These are phyloP conservation scores for Aspergillus novoparasiticus DNA, from an alignment of 2,329 filamentous ascomycete genomes.

Conservation along the genomic window DNA sequence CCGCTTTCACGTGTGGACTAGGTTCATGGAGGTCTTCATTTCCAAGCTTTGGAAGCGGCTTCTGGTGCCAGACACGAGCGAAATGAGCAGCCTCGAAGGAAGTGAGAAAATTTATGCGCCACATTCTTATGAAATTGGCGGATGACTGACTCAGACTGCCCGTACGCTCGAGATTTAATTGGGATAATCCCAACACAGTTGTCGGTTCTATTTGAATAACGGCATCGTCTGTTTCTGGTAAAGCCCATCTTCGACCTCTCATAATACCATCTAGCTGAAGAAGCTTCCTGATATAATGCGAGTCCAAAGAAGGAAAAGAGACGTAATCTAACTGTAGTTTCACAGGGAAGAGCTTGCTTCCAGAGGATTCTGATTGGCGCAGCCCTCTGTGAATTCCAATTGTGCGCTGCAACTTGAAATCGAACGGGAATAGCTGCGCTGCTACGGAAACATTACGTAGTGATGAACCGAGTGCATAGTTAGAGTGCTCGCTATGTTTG, in stretches of 20 bases:
- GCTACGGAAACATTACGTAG: not conserved
- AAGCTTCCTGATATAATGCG: not conserved
- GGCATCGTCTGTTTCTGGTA: not conserved
- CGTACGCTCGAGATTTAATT: not conserved
- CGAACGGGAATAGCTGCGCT: not conserved
- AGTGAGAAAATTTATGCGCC: not conserved
- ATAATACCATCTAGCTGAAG: not conserved
- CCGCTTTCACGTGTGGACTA: not conserved
- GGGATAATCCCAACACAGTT: not conserved
- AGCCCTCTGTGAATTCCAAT: not conserved
- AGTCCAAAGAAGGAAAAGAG: not conserved
- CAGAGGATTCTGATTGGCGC: not conserved
- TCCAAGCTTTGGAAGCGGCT: not conserved
- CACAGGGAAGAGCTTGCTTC: not conserved
- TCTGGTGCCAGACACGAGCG: not conserved
- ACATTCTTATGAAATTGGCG: not conserved
- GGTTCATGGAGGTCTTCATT: not conserved
- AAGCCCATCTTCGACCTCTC: not conserved
- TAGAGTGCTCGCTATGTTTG: not conserved
- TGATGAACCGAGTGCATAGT: not conserved
- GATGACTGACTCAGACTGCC: not conserved
- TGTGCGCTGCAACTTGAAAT: not conserved
- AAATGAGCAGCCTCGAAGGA: not conserved
- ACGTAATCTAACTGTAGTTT: not conserved
- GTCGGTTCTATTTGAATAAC: not conserved